phyloP scores from a whole-genome alignment of 164 flowering plant species.

The Chimonanthus salicifolius region DNA sequence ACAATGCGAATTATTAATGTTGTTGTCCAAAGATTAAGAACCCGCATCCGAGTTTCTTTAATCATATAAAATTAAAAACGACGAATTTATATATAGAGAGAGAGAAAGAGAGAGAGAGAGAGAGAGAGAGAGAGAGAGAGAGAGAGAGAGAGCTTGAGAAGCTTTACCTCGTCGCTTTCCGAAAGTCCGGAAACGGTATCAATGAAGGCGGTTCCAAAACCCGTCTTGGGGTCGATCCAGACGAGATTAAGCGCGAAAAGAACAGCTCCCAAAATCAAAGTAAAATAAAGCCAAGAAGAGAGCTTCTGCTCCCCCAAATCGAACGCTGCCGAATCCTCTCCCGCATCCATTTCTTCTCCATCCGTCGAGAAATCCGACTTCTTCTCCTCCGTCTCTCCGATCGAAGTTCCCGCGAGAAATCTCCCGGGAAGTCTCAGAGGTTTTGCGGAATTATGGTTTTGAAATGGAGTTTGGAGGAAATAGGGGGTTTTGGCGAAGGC shows the following conservation, averaged over 20 bases:
- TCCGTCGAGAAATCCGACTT: slow-evolving; percentile 9
- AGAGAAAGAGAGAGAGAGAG: too few species aligned
- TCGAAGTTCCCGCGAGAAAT: slow-evolving; percentile 19
- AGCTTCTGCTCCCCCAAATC: slow-evolving; percentile 61
- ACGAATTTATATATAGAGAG: too few species aligned
- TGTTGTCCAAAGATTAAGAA: too few species aligned
- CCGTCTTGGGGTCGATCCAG: slow-evolving; percentile 80
- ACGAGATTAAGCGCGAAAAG: slow-evolving; percentile 53
- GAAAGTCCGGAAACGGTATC: slow-evolving; percentile 53
- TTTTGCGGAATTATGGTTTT: neutral
- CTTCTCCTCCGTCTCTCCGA: slow-evolving; percentile 21
- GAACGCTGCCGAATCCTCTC: slow-evolving; percentile 85
- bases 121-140: too few species aligned
- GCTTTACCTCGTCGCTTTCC: slow-evolving; percentile 72
- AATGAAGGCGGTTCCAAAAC: slow-evolving; percentile 49
- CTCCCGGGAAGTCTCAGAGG: slow-evolving; percentile 5
- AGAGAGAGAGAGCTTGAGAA: neutral
- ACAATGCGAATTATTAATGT: neutral
- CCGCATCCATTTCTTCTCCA: slow-evolving; percentile 9
- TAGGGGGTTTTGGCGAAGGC: neutral
- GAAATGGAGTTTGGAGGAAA: neutral
- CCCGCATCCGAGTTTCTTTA: too few species aligned
- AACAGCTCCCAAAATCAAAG: slow-evolving; percentile 63
- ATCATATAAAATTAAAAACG: too few species aligned
- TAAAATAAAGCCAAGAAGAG: slow-evolving; percentile 79